Conservation (phyloP, 306 rosid genomes). For the Medicago arabica region DNA sequence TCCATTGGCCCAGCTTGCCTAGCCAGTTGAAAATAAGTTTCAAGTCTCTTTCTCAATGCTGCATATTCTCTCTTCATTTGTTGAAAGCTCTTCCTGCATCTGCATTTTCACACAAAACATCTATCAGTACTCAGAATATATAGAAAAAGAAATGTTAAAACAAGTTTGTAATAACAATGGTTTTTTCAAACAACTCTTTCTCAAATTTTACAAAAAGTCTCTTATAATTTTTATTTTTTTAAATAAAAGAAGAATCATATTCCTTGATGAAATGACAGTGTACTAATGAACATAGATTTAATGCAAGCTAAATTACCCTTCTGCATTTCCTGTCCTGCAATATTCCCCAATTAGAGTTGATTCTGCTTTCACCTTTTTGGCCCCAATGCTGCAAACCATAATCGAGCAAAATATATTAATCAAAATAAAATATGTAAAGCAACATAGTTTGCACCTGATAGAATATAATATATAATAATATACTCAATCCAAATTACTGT, state of each 20-base stretch:
- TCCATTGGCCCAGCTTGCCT: constrained; percentile 68
- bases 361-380: constrained; percentile 88
- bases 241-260: background rate
- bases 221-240: background rate
- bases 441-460: background rate
- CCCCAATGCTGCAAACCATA: constrained; percentile 80
- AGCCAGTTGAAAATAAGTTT: constrained; percentile 79
- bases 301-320: constrained; percentile 66
- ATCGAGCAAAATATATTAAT: constrained; percentile 25
- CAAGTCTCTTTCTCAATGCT: constrained; percentile 78
- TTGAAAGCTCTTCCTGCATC: constrained; percentile 81
- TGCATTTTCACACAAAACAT: constrained; percentile 40
- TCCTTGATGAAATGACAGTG: constrained; percentile 13
- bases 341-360: constrained; percentile 73
- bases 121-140: constrained; percentile 9
- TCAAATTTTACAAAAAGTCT: background rate
- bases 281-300: background rate
- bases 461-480: background rate
- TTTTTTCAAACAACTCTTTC: too few species aligned
- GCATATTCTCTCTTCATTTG: constrained; percentile 83
- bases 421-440: background rate
- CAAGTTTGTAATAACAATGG: background rate
- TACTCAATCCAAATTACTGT: background rate
- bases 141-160: background rate
- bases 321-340: constrained; percentile 73